Evolutionary conservation across 345 rosid genomes (phyloP).

Genomic region (Odontarrhena argentea): DNA sequence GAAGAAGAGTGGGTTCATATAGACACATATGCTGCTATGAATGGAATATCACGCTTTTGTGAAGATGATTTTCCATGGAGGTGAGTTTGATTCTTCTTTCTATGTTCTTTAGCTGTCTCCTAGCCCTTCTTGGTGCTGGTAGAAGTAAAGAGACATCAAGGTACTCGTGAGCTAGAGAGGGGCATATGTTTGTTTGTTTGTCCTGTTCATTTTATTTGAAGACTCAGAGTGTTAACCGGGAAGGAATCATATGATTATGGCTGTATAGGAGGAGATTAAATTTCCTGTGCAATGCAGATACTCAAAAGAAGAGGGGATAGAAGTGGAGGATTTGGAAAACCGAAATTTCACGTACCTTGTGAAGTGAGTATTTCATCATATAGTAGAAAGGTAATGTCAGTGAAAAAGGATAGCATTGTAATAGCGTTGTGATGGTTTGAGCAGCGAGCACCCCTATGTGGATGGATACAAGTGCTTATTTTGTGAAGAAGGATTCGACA

Average conservation of each 20-base stretch:
- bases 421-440: constrained; percentile 27
- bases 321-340: constrained; percentile 47
- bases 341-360: constrained; percentile 82
- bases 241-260: constrained; percentile 10
- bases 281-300: constrained; percentile 57
- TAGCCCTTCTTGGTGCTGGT: neutral
- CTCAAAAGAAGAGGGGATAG: constrained; percentile 89
- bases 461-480: constrained; percentile 78
- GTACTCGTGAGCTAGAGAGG: constrained; percentile 7
- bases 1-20: constrained; percentile 81
- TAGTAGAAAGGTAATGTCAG: constrained; percentile 19
- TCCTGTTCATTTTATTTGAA: constrained; percentile 14
- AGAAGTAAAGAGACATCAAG: constrained; percentile 22
- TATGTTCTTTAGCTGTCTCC: constrained; percentile 3
- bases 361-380: constrained; percentile 54
- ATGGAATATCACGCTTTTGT: constrained; percentile 93
- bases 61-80: constrained; percentile 84
- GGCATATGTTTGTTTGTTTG: constrained; percentile 9
- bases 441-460: constrained; percentile 70
- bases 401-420: constrained; percentile 1
- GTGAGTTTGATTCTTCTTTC: constrained; percentile 45
- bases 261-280: constrained; percentile 6
- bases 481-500: constrained; percentile 62
- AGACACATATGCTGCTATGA: constrained; percentile 90
- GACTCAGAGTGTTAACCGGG: constrained; percentile 5